These are phyloP conservation scores for Dentiscutata heterogama DNA, from an alignment of 371 early-diverging fungal species.

Conservation along the genomic window DNA sequence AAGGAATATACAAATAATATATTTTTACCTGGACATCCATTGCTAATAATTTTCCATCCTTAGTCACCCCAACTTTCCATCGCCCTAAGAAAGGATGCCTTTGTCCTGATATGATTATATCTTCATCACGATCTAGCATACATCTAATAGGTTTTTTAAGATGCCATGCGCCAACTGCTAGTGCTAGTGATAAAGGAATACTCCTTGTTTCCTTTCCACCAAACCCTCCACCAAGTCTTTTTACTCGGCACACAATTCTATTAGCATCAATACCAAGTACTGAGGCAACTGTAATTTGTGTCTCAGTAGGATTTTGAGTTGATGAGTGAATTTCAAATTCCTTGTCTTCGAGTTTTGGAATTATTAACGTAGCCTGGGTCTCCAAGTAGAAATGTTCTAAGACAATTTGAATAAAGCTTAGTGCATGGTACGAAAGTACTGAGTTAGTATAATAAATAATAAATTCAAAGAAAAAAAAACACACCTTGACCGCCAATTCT, in stretches of 20 bases:
- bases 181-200: constrained; percentile 59
- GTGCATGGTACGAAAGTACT: background rate
- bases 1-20: background rate
- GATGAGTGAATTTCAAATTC: constrained; percentile 77
- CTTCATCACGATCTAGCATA: constrained; percentile 81
- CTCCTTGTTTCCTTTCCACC: constrained; percentile 85
- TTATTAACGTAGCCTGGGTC: constrained; percentile 71
- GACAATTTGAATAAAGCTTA: background rate
- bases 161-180: constrained; percentile 75
- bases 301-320: constrained; percentile 79
- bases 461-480: too few relatives aligned
- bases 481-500: constrained; percentile 45
- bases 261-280: constrained; percentile 71
- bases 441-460: background rate
- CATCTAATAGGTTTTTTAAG: constrained; percentile 69
- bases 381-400: constrained; percentile 77
- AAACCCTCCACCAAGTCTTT: constrained; percentile 86
- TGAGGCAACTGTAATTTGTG: constrained; percentile 69
- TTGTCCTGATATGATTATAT: constrained; percentile 79
- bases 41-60: constrained; percentile 69
- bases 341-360: constrained; percentile 75
- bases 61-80: constrained; percentile 75
- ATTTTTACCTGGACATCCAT: constrained; percentile 57
- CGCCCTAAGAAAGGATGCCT: constrained; percentile 80
- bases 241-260: constrained; percentile 70